A percentile compares a stretch with the other conserved stretches of the same genome.
phyloP scores from a whole-genome alignment of 1,284 basidiomycete species.

The Boletus calvinii region DNA sequence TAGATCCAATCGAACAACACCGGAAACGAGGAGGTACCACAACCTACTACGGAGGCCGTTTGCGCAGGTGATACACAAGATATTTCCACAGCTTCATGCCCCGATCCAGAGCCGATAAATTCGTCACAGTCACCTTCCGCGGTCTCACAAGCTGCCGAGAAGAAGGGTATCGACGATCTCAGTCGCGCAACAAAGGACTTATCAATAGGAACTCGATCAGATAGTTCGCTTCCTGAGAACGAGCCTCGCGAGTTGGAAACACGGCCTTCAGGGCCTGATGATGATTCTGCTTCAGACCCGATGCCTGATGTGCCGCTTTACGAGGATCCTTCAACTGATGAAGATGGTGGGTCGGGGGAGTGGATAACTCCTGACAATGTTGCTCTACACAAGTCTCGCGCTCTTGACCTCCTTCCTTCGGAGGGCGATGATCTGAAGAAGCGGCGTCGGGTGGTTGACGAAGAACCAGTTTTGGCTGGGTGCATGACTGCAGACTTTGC shows the following conservation, averaged over 20 bases:
- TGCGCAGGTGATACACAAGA: slow-evolving; percentile 41
- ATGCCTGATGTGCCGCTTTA: slow-evolving; percentile 43
- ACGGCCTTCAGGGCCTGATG: slow-evolving; percentile 6
- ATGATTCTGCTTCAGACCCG: slow-evolving; percentile 6
- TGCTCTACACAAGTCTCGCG: slow-evolving; percentile 83
- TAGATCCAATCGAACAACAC: slow-evolving; percentile 11
- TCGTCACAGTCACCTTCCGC: slow-evolving; percentile 1
- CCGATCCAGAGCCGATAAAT: slow-evolving; percentile 2
- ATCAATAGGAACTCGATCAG: slow-evolving; percentile 10
- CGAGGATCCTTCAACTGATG: slow-evolving; percentile 66
- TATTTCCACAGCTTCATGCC: background rate
- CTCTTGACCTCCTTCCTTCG: slow-evolving; percentile 75
- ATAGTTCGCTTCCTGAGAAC: slow-evolving; percentile 1
- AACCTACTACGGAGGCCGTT: slow-evolving; percentile 38
- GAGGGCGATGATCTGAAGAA: slow-evolving; percentile 35
- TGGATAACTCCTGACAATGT: slow-evolving; percentile 98
- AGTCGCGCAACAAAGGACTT: slow-evolving; percentile 8
- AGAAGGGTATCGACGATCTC: slow-evolving; percentile 12
- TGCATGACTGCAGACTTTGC: slow-evolving; percentile 99
- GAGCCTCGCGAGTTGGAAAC: background rate
- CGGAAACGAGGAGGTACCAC: slow-evolving; percentile 1
- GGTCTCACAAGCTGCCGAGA: background rate
- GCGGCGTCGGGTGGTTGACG: slow-evolving; percentile 41
- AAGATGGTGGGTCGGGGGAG: slow-evolving; percentile 86
- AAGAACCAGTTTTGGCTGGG: slow-evolving; percentile 60